Percentiles rank a stretch among this genome's conserved stretches.
These are phyloP conservation scores for Macrolepiota albuminosa DNA, from an alignment of 768 basidiomycete genomes.

Conservation along the genomic window DNA sequence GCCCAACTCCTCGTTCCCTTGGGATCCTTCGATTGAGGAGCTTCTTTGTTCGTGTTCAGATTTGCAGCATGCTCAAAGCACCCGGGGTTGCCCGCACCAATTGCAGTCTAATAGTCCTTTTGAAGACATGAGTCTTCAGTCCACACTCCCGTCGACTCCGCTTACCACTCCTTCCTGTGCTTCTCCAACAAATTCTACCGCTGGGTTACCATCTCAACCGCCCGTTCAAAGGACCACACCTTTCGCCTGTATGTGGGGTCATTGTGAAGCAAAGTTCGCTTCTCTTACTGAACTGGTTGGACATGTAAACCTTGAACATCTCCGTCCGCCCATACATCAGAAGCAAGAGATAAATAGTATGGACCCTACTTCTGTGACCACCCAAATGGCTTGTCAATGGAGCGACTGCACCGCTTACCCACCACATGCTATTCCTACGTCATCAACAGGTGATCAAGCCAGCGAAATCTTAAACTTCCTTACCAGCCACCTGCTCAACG, in stretches of 20 bases:
- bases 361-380: slow-evolving; percentile 6
- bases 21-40: slow-evolving; percentile 31
- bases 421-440: slow-evolving; percentile 38
- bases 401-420: slow-evolving; percentile 59
- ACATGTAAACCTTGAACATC: slow-evolving; percentile 68
- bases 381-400: slow-evolving; percentile 63
- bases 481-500: slow-evolving; percentile 64
- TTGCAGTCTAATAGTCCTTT: not conserved
- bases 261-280: slow-evolving; percentile 49
- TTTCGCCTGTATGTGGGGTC: slow-evolving; percentile 53
- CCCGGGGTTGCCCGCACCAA: not conserved
- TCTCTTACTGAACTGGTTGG: slow-evolving; percentile 54
- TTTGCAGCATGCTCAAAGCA: slow-evolving; percentile 4
- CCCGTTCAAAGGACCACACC: not conserved
- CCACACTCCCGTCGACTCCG: slow-evolving; percentile 3
- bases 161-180: not conserved
- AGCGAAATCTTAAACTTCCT: slow-evolving; percentile 42
- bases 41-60: slow-evolving; percentile 31
- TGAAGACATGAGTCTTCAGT: slow-evolving; percentile 1
- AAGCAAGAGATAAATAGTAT: not conserved
- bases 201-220: not conserved
- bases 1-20: slow-evolving; percentile 16
- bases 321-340: slow-evolving; percentile 27
- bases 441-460: slow-evolving; percentile 34
- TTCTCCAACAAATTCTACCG: not conserved